Base-by-base conservation (phyloP, 1,139 yeast genomes). In the Scheffersomyces lignicola region DNA sequence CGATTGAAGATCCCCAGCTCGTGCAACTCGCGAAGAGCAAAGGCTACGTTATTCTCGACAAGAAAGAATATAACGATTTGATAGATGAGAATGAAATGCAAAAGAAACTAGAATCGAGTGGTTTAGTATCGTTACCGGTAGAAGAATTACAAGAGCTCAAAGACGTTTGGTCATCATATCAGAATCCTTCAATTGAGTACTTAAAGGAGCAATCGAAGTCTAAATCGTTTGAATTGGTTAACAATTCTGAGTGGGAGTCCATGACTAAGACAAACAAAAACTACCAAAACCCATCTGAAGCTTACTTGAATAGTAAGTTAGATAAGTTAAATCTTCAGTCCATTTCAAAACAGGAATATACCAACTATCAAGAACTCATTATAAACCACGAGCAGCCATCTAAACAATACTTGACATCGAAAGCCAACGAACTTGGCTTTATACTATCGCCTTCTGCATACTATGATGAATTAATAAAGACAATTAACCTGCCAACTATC, bases 51-150 rank as follows among this genome's bases (percentile, higher is more conserved):
- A 41, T 66, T 7, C 36, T 67, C 23, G 49, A 52, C 2, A 43
- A 49, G 21, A 42, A 48, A 15, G 65, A 63, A 27, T 58, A 63
- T 34, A 51, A 53, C 6, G 48, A 48, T 2, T 51, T 68, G 16
- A 23, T 56, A 18, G 58, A 58, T 42, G 72, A 65, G 43, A 49
- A 58, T 13, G 61, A 56, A 37, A 66, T 69, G 73, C 49, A 51
- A 37, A 49, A 49, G 33, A 58, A 51, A 35, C 49, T 69, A 24
- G 48, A 47, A 32, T 42, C 57, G 2, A 56, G 50, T 35, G 73
- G 73, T 0, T 51, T 69, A 29, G 62, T 65, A 2, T 59, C 70
- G 1, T 40, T 69, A 12, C 62, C 70, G 1, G 35, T 32, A 7
- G 40, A 40, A 1, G 65, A 62, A 24, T 42, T 47, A 9, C 47